Percentiles rank a stretch among this genome's conserved stretches.
Conservation (phyloP, 1,284 basidiomycete species). For the Inonotus obliquus region DNA sequence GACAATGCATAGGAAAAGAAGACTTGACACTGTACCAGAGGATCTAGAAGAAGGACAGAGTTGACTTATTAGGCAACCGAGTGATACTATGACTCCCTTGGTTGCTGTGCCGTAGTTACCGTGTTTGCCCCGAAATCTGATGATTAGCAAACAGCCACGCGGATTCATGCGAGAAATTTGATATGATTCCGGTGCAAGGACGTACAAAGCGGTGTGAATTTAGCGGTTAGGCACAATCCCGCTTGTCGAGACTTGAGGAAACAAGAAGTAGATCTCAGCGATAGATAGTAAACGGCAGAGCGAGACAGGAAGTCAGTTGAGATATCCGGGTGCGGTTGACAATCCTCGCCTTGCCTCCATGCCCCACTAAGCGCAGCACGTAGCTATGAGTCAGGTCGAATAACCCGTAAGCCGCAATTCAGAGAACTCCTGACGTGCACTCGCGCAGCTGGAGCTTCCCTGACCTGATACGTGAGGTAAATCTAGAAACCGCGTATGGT, state of each 20-base stretch:
- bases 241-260: no score
- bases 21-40: conserved; percentile 3
- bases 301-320: no score
- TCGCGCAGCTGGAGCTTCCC: no score
- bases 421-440: no score
- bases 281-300: no score
- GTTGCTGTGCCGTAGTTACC: background rate
- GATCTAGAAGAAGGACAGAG: conserved; percentile 2
- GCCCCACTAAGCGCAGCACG: no score
- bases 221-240: background rate
- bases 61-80: background rate
- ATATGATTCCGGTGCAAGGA: background rate
- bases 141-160: background rate
- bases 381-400: no score
- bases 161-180: background rate
- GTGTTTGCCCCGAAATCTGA: background rate
- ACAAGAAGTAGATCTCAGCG: no score
- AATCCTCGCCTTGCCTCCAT: no score
- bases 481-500: background rate
- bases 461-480: no score
- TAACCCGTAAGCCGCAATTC: no score
- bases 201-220: background rate
- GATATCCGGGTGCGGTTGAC: no score
- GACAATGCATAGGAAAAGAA: background rate
- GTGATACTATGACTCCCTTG: background rate